phyloP scores from a whole-genome alignment of 176 grass and related monocot genomes.

The Thinopyrum elongatum region DNA sequence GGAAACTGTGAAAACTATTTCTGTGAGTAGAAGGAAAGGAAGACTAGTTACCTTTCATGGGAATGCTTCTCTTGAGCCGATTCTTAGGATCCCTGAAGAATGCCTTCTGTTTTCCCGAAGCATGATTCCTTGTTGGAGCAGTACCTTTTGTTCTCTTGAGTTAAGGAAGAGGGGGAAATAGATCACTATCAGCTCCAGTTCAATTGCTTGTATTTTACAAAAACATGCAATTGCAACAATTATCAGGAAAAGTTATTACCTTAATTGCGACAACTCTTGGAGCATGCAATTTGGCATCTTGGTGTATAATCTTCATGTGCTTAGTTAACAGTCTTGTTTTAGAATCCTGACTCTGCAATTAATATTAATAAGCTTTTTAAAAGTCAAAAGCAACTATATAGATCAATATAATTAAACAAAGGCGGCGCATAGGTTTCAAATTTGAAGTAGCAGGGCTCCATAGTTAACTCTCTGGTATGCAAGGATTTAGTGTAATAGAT shows the following conservation, averaged over 20 bases:
- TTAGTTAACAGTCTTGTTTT: constrained; percentile 97
- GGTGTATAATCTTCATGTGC: constrained; percentile 84
- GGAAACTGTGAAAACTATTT: background rate
- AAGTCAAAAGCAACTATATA: constrained; percentile 23
- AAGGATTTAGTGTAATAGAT: background rate
- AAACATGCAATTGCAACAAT: background rate
- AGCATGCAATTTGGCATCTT: constrained; percentile 71
- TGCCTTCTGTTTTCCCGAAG: constrained; percentile 76
- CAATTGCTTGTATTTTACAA: constrained; percentile 25
- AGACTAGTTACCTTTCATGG: constrained; percentile 69
- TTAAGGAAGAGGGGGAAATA: background rate
- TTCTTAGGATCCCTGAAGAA: too few relatives aligned
- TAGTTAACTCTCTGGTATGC: background rate
- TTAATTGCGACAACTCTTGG: constrained; percentile 87
- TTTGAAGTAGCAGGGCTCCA: background rate
- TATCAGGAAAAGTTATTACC: constrained; percentile 33
- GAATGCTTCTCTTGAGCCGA: too few relatives aligned
- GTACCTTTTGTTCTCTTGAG: constrained; percentile 76
- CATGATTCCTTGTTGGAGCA: constrained; percentile 64
- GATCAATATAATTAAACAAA: background rate
- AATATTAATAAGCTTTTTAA: constrained; percentile 43
- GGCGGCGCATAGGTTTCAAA: background rate
- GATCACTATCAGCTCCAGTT: background rate
- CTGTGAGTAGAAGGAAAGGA: background rate
- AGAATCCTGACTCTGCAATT: constrained; percentile 94